Conservation (phyloP, 164 flowering plant genomes). For the Litsea cubeba region DNA sequence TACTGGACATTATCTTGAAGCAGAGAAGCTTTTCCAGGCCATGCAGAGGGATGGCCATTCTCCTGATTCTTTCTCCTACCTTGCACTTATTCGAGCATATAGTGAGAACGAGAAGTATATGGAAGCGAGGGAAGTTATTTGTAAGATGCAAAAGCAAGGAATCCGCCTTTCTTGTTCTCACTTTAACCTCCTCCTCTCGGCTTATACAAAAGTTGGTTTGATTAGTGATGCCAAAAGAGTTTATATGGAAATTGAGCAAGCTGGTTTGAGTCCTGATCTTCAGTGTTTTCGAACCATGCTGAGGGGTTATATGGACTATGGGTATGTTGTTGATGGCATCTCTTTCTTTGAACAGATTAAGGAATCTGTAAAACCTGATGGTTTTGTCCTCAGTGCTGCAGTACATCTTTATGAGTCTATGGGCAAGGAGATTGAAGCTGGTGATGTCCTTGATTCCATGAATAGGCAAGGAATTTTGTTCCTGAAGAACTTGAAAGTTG, state of each 20-base stretch:
- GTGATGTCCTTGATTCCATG: slow-evolving; percentile 50
- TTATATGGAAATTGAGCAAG: slow-evolving; percentile 23
- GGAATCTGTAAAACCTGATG: slow-evolving; percentile 36
- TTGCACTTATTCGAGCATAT: slow-evolving; percentile 65
- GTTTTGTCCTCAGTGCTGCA: slow-evolving; percentile 66
- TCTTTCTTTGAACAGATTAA: slow-evolving; percentile 44
- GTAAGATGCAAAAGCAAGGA: slow-evolving; percentile 47
- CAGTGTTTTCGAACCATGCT: slow-evolving; percentile 51
- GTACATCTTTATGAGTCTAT: slow-evolving; percentile 55
- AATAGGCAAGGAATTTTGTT: slow-evolving; percentile 36
- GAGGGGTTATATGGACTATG: slow-evolving; percentile 67
- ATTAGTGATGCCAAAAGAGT: slow-evolving; percentile 62
- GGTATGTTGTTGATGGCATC: slow-evolving; percentile 57
- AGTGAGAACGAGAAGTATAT: slow-evolving; percentile 30
- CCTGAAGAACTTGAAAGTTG: slow-evolving; percentile 47
- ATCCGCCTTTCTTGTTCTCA: slow-evolving; percentile 50
- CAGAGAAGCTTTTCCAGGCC: slow-evolving; percentile 47
- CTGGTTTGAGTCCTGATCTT: slow-evolving; percentile 53
- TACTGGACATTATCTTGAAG: slow-evolving; percentile 56
- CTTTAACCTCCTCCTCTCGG: slow-evolving; percentile 43
- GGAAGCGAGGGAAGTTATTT: slow-evolving; percentile 65
- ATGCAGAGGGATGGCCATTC: slow-evolving; percentile 52
- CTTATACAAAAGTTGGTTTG: slow-evolving; percentile 46
- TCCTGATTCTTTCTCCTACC: slow-evolving; percentile 71
- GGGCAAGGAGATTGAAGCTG: slow-evolving; percentile 42